Conservation (phyloP, 1,139 yeast genomes). For the Chernovozyma aurita region DNA sequence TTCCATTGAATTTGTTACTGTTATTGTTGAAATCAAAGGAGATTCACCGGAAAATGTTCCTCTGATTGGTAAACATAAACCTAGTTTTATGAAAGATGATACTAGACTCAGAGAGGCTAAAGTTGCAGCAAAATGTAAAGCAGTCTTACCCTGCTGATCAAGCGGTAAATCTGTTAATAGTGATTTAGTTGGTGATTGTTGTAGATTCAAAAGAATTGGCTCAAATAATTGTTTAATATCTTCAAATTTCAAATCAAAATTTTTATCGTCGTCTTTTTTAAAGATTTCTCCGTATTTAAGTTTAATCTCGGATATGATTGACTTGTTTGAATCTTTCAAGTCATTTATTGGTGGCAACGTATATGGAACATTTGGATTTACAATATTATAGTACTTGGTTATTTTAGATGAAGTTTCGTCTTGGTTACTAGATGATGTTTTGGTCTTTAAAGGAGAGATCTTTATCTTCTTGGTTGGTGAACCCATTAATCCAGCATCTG, state of each 20-base stretch:
- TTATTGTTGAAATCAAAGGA: constrained; percentile 36
- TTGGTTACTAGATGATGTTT: constrained; percentile 3
- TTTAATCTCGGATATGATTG: constrained; percentile 48
- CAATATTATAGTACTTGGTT: constrained; percentile 17
- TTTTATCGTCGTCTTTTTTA: constrained; percentile 36
- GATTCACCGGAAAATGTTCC: constrained; percentile 40
- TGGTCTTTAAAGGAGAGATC: not conserved
- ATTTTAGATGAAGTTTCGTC: constrained; percentile 1
- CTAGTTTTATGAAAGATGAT: constrained; percentile 31
- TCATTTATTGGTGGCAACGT: constrained; percentile 51
- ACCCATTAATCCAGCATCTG: constrained; percentile 14
- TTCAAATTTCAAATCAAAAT: constrained; percentile 25
- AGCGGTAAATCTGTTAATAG: constrained; percentile 31
- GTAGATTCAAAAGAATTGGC: constrained; percentile 14
- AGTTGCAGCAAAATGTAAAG: constrained; percentile 44
- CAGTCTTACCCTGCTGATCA: constrained; percentile 41
- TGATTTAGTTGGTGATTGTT: not conserved
- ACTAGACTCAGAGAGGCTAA: constrained; percentile 38
- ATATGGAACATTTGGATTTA: constrained; percentile 45
- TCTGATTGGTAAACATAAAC: constrained; percentile 38
- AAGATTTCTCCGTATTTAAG: constrained; percentile 46
- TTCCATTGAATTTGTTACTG: constrained; percentile 45
- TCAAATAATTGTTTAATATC: constrained; percentile 27
- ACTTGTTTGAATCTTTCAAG: constrained; percentile 20
- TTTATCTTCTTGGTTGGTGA: constrained; percentile 35